Base-by-base conservation (phyloP, 2,329 filamentous ascomycete genomes). In the Colletotrichum brevisporum region DNA sequence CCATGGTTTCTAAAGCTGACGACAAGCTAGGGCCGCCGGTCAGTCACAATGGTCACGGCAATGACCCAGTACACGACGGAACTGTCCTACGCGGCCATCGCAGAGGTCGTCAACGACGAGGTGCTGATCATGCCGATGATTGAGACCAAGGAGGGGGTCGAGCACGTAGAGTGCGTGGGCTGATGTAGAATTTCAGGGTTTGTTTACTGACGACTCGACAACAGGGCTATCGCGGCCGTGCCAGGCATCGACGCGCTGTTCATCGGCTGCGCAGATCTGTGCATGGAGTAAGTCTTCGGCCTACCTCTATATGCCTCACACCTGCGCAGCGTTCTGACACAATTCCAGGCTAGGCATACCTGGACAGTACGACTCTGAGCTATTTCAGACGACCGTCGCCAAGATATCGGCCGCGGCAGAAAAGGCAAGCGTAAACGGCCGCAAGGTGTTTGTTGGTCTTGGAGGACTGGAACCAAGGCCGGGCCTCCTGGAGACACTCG, bases 51-150 rank as follows among this genome's bases (percentile, higher is more conserved):
- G 63, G 63, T 62, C 41, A 67, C 63, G 12, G 63, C 63, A 21
- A 63, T 67, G 63, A 67, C 63, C 1, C 63, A 63, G 6, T 63
- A 67, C 51, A 56, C 63, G 4, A 63, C 57, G 2, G 43, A 55
- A 18, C 57, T 67, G 6, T 67, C 63, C 16, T 63, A 67, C 57
- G 58, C 57, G 6, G 51, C 51, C 58, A 56, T 67, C 16, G 63
- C 58, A 21, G 51, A 63, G 36, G 51, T 63, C 1, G 63, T 67
- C n/a, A 63, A 57, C 45, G 45, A 67, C 45, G 59, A 63, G 31
- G 45, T 67, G 2, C 43, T 67, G 6, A 63, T 67, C 24, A 67
- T 67, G 59, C 52, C 59, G n/a, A 63, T 63, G 64, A 67, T 63
- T 1, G 64, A 67, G 24, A 67, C 59, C 9, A 63, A 52, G 9